Evolutionary conservation across 352 stramenopile species (phyloP).

Genomic region (Blastocystis sp.): DNA sequence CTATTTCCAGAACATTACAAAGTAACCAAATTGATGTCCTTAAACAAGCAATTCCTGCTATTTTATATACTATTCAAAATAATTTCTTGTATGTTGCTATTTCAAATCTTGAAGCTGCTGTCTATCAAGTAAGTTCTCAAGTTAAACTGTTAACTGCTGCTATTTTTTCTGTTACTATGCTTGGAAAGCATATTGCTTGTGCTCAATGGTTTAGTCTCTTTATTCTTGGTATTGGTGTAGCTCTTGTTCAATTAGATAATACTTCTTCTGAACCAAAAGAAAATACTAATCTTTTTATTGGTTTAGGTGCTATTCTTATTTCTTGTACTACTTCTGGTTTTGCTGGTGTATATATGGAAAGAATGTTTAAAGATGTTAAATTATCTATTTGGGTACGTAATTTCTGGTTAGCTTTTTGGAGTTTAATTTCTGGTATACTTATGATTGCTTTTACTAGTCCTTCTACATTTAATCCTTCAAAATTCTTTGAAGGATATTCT

Average conservation of each 20-base stretch:
- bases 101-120: constrained; percentile 58
- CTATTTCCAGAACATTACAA: constrained; percentile 41
- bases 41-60: constrained; percentile 58
- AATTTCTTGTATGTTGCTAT: constrained; percentile 62
- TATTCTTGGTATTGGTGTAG: constrained; percentile 55
- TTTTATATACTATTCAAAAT: constrained; percentile 69
- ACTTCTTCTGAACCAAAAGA: background rate
- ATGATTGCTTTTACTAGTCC: constrained; percentile 52
- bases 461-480: constrained; percentile 44
- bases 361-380: constrained; percentile 58
- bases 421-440: constrained; percentile 52
- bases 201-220: constrained; percentile 58
- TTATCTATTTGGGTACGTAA: constrained; percentile 65
- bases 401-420: constrained; percentile 63
- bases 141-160: constrained; percentile 67
- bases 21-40: constrained; percentile 53
- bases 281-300: constrained; percentile 43
- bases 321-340: constrained; percentile 58
- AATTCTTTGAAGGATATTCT: constrained; percentile 60
- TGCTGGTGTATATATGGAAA: constrained; percentile 71
- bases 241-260: constrained; percentile 47
- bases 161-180: constrained; percentile 60
- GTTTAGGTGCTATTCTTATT: constrained; percentile 53
- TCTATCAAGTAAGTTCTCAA: constrained; percentile 68
- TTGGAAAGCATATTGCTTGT: constrained; percentile 50